phyloP scores from a whole-genome alignment of 2,329 filamentous ascomycete genomes.

The Verticillium klebahnii region DNA sequence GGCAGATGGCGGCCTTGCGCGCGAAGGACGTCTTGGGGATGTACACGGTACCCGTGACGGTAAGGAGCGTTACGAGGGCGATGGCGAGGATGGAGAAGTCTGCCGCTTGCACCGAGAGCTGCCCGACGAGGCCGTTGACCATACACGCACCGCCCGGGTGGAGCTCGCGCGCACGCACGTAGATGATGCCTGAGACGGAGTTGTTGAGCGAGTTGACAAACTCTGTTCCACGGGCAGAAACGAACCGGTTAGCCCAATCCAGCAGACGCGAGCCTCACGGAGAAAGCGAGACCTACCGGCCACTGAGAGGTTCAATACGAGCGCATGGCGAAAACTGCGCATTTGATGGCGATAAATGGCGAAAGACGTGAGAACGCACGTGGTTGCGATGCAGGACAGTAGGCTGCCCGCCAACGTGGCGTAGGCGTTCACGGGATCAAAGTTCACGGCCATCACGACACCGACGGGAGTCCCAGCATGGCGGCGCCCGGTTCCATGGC shows the following conservation, averaged over 20 bases:
- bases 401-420: constrained; percentile 13
- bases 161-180: constrained; percentile 21
- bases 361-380: constrained; percentile 10
- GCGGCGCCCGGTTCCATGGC: not conserved
- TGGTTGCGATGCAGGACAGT: constrained; percentile 10
- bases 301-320: constrained; percentile 17
- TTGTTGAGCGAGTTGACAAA: constrained; percentile 38
- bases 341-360: constrained; percentile 11
- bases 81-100: constrained; percentile 40
- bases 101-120: constrained; percentile 38
- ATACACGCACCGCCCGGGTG: constrained; percentile 27
- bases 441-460: not conserved
- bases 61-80: constrained; percentile 34
- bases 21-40: constrained; percentile 23
- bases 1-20: constrained; percentile 27
- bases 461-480: not conserved
- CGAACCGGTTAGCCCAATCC: not conserved
- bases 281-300: constrained; percentile 12
- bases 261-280: not conserved
- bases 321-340: constrained; percentile 17
- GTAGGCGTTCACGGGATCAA: constrained; percentile 1
- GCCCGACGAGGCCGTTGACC: constrained; percentile 38
- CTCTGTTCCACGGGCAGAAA: constrained; percentile 19
- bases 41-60: constrained; percentile 28
- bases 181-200: constrained; percentile 32